Evolutionary conservation across 2,329 filamentous ascomycete species (phyloP).

Genomic region (Neopestalotiopsis rosae): DNA sequence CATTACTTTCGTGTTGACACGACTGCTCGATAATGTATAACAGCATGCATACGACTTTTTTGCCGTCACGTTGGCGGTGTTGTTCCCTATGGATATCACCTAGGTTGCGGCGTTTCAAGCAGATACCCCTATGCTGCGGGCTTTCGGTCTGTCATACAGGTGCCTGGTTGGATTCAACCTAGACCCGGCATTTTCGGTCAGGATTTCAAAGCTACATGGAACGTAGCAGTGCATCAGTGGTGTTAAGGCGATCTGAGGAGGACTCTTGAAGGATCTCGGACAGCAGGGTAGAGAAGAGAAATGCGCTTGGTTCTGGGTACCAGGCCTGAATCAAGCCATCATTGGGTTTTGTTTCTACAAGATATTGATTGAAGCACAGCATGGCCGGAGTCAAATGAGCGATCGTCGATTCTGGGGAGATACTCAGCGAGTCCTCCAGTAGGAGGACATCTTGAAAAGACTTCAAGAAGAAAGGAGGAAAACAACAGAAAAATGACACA

Average conservation of each 20-base stretch:
- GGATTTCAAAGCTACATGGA: neutral
- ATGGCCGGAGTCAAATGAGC: neutral
- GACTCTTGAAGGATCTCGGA: neutral
- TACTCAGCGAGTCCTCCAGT: neutral
- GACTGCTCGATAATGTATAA: constrained; percentile 23
- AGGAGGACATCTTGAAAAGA: neutral
- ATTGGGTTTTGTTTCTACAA: neutral
- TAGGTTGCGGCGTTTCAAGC: constrained; percentile 10
- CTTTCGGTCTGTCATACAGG: constrained; percentile 1
- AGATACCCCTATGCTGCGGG: constrained; percentile 10
- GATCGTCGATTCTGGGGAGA: neutral
- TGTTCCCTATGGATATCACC: constrained; percentile 2
- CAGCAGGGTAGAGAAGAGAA: neutral
- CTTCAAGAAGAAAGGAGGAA: constrained; percentile 1
- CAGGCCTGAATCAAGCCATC: neutral
- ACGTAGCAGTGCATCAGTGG: constrained; percentile 13
- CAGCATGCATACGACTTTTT: constrained; percentile 20
- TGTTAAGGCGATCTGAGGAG: constrained; percentile 11
- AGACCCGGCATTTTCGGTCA: constrained; percentile 15
- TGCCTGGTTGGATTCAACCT: constrained; percentile 11
- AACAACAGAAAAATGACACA: constrained; percentile 16
- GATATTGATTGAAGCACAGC: neutral
- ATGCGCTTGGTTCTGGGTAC: neutral
- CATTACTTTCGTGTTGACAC: constrained; percentile 16
- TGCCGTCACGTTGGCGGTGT: neutral